phyloP scores from a whole-genome alignment of 2,329 filamentous ascomycete genomes.

The Cryoendolithus antarcticus region DNA sequence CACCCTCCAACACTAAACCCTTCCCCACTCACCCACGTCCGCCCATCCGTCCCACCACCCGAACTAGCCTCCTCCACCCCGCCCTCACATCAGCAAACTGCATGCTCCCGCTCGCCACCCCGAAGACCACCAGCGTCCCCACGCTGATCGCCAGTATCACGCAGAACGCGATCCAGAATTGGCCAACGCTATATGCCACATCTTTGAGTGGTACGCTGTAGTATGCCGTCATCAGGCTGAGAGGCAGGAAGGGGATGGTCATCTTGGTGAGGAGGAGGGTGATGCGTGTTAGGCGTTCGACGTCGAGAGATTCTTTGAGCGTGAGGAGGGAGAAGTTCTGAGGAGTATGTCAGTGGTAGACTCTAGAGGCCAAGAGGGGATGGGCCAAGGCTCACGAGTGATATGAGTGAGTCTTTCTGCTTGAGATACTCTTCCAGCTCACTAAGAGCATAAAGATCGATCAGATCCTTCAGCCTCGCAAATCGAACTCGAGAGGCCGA shows the following conservation, averaged over 20 bases:
- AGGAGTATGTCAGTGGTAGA: too few relatives aligned
- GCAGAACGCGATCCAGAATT: slow-evolving; percentile 58
- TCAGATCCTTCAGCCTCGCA: slow-evolving; percentile 45
- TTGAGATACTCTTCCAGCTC: slow-evolving; percentile 52
- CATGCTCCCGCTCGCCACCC: slow-evolving; percentile 44
- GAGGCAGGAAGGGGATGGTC: slow-evolving; percentile 63
- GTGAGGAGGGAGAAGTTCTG: slow-evolving; percentile 69
- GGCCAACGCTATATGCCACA: slow-evolving; percentile 46
- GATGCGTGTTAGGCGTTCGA: slow-evolving; percentile 58
- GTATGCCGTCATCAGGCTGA: slow-evolving; percentile 63
- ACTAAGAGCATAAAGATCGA: slow-evolving; percentile 48
- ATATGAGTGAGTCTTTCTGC: slow-evolving; percentile 58
- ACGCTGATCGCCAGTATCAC: slow-evolving; percentile 50
- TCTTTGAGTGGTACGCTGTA: slow-evolving; percentile 55
- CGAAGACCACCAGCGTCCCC: slow-evolving; percentile 45
- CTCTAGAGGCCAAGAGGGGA: too few relatives aligned
- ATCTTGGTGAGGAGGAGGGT: slow-evolving; percentile 63
- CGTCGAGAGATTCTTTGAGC: slow-evolving; percentile 62
- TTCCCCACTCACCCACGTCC: too few relatives aligned
- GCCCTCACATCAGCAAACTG: slow-evolving; percentile 21
- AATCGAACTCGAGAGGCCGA: slow-evolving; percentile 45
- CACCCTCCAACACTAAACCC: too few relatives aligned
- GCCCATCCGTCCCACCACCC: too few relatives aligned
- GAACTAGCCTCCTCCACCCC: too few relatives aligned
- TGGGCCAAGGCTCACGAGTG: slow-evolving; percentile 40